Evolutionary conservation across 345 rosid genomes (phyloP), one percentile per base, ranked within the genome.

Genomic region (Eucalyptus sideroxylon): DNA sequence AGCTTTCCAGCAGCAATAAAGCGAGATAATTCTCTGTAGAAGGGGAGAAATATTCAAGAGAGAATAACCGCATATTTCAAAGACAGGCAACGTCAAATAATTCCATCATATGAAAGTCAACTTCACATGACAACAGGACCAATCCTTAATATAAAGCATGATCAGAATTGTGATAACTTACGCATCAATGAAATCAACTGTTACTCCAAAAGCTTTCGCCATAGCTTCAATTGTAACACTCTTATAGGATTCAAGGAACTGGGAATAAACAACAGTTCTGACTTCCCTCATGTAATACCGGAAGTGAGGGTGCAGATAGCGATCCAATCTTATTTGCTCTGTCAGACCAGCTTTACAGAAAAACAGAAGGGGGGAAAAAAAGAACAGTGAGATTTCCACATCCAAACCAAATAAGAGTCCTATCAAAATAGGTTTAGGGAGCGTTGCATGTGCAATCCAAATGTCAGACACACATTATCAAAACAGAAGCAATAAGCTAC

Each of bases 251-350:
- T 98, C 99, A 89, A 98, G 86, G 91, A 97, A 98, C 93, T 97
- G 99, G 30, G 98, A 98, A 91, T 98, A 98, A 15, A 98, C 97
- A 83, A 98, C 99, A 5, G 95, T 95, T 92, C 99, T 95, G 80
- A 98, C 94, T 94, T 98, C 99, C 92, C 99, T 95, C 99, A 96
- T 98, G 96, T 98, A 98, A 90, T 96, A 98, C 12, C 98, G 97
- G 92, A 97, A 98, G 91, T 97, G 99, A 21, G 98, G 96, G 92
- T 94, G 95, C 95, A 98, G 92, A 90, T 98, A 96, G 8, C 99
- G 95, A 89, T 97, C 99, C 93, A 96, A 93, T 90, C 95, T 98
- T 88, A 97, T 95, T 88, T 96, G 99, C 91, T 95, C 99, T 0
- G 98, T 93, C 92, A 97, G 90, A 82, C 98, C 99, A 93, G 90